phyloP scores from a whole-genome alignment of 306 rosid genomes.

The Dalbergia oliveri region DNA sequence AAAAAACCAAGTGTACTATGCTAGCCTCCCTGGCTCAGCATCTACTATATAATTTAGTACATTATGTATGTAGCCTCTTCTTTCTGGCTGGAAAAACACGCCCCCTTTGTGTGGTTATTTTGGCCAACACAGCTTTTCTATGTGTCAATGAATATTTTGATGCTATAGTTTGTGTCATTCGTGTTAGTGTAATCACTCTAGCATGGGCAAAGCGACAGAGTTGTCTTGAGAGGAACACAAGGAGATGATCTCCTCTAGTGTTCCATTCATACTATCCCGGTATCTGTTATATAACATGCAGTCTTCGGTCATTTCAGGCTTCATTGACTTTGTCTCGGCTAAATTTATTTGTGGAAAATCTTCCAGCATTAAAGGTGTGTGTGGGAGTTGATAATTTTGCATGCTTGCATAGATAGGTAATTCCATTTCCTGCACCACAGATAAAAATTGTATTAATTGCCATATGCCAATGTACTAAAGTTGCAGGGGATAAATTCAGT shows the following conservation, averaged over 20 bases:
- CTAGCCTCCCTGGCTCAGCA: slow-evolving; percentile 52
- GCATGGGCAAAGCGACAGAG: slow-evolving; percentile 61
- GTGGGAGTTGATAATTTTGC: slow-evolving; percentile 62
- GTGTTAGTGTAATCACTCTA: slow-evolving; percentile 53
- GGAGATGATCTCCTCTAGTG: slow-evolving; percentile 86
- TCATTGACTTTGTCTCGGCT: slow-evolving; percentile 61
- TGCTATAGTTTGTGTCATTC: slow-evolving; percentile 37
- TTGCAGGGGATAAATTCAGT: neutral
- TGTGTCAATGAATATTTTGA: slow-evolving; percentile 62
- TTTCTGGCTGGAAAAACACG: slow-evolving; percentile 50
- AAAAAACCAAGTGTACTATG: slow-evolving; percentile 39
- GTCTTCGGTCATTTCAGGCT: slow-evolving; percentile 62
- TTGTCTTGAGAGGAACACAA: slow-evolving; percentile 73
- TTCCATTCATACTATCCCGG: slow-evolving; percentile 71
- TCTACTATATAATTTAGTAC: slow-evolving; percentile 49
- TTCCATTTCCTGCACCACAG: slow-evolving; percentile 63
- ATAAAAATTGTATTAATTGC: neutral
- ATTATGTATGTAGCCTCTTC: slow-evolving; percentile 49
- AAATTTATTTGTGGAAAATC: slow-evolving; percentile 78
- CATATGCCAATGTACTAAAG: slow-evolving; percentile 16
- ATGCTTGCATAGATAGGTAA: slow-evolving; percentile 50
- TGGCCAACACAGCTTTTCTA: slow-evolving; percentile 58
- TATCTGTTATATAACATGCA: slow-evolving; percentile 67
- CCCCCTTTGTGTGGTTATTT: slow-evolving; percentile 61
- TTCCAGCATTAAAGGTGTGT: slow-evolving; percentile 79